Evolutionary conservation across 495 filamentous ascomycete species (phyloP), one percentile per base, ranked within the genome.

Genomic region (Annulohypoxylon bovei): DNA sequence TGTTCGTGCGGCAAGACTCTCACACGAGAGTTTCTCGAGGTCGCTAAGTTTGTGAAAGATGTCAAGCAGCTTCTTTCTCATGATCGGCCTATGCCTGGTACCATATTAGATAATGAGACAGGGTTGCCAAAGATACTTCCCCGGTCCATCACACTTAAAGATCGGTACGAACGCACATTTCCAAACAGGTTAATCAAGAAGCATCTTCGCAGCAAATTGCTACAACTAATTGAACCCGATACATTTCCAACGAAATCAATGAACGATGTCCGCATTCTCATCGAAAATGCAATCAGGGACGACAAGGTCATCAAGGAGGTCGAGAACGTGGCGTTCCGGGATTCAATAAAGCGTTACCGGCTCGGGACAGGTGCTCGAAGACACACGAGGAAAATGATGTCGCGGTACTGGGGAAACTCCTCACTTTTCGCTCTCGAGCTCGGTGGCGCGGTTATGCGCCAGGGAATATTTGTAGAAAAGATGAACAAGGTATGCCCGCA

Each of bases 401-500:
- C 85, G 16, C 83, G 87, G 28, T 95, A 95, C 81, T 93, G 91
- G 91, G 86, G 89, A 25, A 97, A 95, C 70, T 83, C 81, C 30
- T 88, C 87, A 4, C 80, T 82, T 0, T 94, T 95, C 67, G 88
- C 87, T 1, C 81, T 95, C 3, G 91, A 95, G 72, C 88, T 97
- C 4, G 81, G 89, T 23, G 89, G 90, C 18, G 93, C 93, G 2
- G 92, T 96, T 20, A 86, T 95, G 70, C 87, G 93, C 1, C 94
- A 97, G 73, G 87, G 90, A 1, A 83, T 86, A 22, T 97, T 97
- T 71, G 81, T 94, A 30, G 87, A 92, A 39, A 96, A 96, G 80
- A 95, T 97, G 91, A 83, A 88, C 74, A 82, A 88, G 60, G 75
- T 75, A 71, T 25, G 44, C 58, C 8, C 53, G 27, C 33, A 2